These are phyloP conservation scores for Avicennia marina DNA, from an alignment of 257 asterid species.

Conservation along the genomic window DNA sequence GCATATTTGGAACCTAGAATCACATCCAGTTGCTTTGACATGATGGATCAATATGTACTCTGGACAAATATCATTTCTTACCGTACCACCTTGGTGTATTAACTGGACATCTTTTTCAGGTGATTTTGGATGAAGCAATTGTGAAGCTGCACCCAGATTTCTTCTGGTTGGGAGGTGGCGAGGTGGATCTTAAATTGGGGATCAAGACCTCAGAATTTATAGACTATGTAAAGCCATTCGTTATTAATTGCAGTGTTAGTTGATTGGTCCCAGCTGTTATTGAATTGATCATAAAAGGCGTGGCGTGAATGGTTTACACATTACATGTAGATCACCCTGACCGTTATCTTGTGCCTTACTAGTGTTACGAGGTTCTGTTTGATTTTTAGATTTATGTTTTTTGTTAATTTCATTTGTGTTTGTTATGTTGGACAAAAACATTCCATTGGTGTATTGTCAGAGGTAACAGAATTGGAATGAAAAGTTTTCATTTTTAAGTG, in stretches of 20 bases:
- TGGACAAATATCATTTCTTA: not conserved
- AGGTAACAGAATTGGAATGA: no score
- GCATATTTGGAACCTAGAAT: not conserved
- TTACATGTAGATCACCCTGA: no score
- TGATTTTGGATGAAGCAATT: conserved; percentile 89
- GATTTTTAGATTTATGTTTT: no score
- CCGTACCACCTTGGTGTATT: not conserved
- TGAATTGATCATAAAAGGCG: not conserved
- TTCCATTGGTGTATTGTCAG: no score
- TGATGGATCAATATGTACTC: not conserved
- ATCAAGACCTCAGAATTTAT: conserved; percentile 59
- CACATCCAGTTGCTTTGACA: no score
- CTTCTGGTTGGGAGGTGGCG: conserved; percentile 97
- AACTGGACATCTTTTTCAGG: conserved; percentile 39
- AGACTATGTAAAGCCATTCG: conserved; percentile 55
- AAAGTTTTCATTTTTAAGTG: no score
- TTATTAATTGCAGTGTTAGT: conserved; percentile 58
- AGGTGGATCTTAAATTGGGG: conserved; percentile 74
- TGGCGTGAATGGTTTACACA: no score
- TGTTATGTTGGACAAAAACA: no score
- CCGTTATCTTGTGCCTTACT: no score
- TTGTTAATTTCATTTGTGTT: no score
- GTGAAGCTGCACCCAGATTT: conserved; percentile 66
- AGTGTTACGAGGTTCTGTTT: no score
- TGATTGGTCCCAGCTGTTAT: not conserved